Percentiles rank a stretch among this genome's conserved stretches.
phyloP scores from a whole-genome alignment of 164 flowering plant species.

The Vitis cinerea region DNA sequence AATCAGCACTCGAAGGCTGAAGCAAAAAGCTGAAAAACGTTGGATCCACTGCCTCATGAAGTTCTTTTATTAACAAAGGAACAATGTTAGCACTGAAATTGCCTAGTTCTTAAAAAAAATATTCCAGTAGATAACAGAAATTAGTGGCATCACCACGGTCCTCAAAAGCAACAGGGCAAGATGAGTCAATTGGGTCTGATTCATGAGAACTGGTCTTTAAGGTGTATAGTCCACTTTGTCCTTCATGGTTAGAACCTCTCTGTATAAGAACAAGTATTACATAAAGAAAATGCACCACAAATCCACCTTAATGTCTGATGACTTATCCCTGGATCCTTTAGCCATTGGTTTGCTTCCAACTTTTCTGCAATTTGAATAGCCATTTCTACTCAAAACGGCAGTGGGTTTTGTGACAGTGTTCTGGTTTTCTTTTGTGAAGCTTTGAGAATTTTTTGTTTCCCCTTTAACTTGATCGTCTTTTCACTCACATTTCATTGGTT shows the following conservation, averaged over 20 bases:
- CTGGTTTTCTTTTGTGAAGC: constrained; percentile 16
- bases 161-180: constrained; percentile 73
- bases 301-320: constrained; percentile 22
- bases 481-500: not conserved
- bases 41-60: constrained; percentile 38
- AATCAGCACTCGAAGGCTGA: constrained; percentile 60
- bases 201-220: constrained; percentile 31
- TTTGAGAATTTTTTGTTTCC: constrained; percentile 15
- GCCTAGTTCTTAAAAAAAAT: constrained; percentile 67
- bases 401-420: constrained; percentile 2
- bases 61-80: constrained; percentile 55
- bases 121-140: constrained; percentile 73
- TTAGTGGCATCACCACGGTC: constrained; percentile 79
- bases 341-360: constrained; percentile 14
- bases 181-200: constrained; percentile 14
- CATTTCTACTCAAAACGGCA: constrained; percentile 11
- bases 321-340: constrained; percentile 13
- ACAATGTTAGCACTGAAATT: constrained; percentile 60
- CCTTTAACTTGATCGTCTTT: constrained; percentile 15
- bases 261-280: constrained; percentile 67
- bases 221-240: constrained; percentile 53
- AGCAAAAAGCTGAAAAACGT: constrained; percentile 77
- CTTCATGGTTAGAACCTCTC: constrained; percentile 44
- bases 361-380: constrained; percentile 20
- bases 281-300: constrained; percentile 68